Percentiles rank a stretch among this genome's conserved stretches.
phyloP scores from a whole-genome alignment of 352 stramenopile species.

The Phytophthora crassamura region DNA sequence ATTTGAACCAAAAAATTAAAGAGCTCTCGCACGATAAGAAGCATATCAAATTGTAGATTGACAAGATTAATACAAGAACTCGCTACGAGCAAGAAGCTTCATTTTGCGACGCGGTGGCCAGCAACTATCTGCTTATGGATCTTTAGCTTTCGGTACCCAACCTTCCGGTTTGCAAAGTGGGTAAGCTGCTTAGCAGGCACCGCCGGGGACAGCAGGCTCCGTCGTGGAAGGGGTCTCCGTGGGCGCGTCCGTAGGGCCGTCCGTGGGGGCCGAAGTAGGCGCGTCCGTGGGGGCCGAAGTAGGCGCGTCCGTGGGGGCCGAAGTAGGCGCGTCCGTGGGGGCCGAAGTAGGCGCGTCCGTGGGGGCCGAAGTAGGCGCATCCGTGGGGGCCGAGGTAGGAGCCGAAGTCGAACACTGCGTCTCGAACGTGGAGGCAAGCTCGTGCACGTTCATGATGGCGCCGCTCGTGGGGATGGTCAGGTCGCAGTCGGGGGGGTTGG shows the following conservation, averaged over 20 bases:
- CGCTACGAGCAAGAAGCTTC: too few relatives aligned
- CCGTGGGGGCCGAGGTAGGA: slow-evolving; percentile 19
- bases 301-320: too few relatives aligned
- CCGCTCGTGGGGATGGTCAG: slow-evolving; percentile 51
- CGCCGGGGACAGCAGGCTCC: slow-evolving; percentile 22
- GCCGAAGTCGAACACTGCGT: slow-evolving; percentile 18
- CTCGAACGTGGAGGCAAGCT: slow-evolving; percentile 35
- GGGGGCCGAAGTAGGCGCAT: slow-evolving; percentile 20
- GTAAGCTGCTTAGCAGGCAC: slow-evolving; percentile 16
- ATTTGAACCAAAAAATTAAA: too few relatives aligned
- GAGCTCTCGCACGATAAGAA: too few relatives aligned
- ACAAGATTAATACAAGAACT: too few relatives aligned
- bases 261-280: not conserved
- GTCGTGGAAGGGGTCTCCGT: slow-evolving; percentile 8
- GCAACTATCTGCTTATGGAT: slow-evolving; percentile 6
- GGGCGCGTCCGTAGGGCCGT: slow-evolving; percentile 4
- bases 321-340: too few relatives aligned
- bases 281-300: too few relatives aligned
- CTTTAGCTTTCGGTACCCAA: too few relatives aligned
- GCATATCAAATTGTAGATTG: too few relatives aligned
- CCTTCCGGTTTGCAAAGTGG: too few relatives aligned
- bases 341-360: too few relatives aligned
- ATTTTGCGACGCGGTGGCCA: too few relatives aligned
- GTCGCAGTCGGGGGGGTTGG: slow-evolving; percentile 47
- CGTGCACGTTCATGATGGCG: slow-evolving; percentile 47